A percentile compares a stretch with the other conserved stretches of the same genome.
These are phyloP conservation scores for Panaeolus cyanescens DNA, from an alignment of 768 basidiomycete genomes.

Conservation along the genomic window DNA sequence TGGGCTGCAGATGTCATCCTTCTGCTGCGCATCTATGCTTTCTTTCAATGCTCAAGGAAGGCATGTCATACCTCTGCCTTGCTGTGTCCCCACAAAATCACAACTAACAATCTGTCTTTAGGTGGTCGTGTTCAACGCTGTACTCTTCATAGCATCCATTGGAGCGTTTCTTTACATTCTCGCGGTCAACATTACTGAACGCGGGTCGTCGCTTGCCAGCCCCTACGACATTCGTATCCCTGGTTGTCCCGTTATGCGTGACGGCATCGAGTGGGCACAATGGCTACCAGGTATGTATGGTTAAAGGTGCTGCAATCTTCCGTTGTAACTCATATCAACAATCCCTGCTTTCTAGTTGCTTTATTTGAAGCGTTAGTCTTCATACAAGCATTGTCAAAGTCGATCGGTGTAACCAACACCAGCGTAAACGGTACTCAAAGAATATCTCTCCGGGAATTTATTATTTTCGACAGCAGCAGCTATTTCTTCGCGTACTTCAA, in stretches of 20 bases:
- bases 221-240: slow-evolving; percentile 36
- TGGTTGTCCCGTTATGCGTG: slow-evolving; percentile 42
- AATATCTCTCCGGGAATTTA: slow-evolving; percentile 30
- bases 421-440: slow-evolving; percentile 22
- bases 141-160: slow-evolving; percentile 42
- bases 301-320: too few species aligned
- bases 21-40: slow-evolving; percentile 45
- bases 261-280: slow-evolving; percentile 43
- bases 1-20: slow-evolving; percentile 53
- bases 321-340: too few species aligned
- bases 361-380: slow-evolving; percentile 44
- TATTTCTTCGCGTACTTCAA: slow-evolving; percentile 42
- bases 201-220: slow-evolving; percentile 33
- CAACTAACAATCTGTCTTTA: slow-evolving; percentile 7
- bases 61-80: too few species aligned
- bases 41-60: slow-evolving; percentile 40
- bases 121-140: slow-evolving; percentile 39
- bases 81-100: too few species aligned
- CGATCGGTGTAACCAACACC: slow-evolving; percentile 22
- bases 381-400: slow-evolving; percentile 38
- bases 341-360: slow-evolving; percentile 24
- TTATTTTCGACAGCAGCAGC: slow-evolving; percentile 43
- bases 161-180: slow-evolving; percentile 43
- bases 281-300: slow-evolving; percentile 36
- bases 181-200: slow-evolving; percentile 33